Conservation (phyloP, 108 stramenopile species). For the Discostella pseudostelligera region DNA sequence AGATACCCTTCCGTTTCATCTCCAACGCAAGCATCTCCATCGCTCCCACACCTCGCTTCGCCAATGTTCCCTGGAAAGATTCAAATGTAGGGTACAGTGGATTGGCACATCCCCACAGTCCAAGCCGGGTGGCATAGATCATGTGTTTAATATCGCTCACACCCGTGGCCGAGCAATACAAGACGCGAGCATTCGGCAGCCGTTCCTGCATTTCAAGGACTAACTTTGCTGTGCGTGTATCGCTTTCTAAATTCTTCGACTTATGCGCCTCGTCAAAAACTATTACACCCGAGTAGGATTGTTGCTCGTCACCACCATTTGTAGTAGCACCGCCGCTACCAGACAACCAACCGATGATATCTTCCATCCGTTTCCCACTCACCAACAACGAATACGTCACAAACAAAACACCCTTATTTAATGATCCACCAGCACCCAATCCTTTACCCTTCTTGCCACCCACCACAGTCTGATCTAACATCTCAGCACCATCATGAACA, state of each 20-base stretch:
- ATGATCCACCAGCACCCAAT: slow-evolving; percentile 17
- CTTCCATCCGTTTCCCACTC: slow-evolving; percentile 55
- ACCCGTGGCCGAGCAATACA: slow-evolving; percentile 83
- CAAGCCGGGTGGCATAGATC: slow-evolving; percentile 77
- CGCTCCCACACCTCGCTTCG: slow-evolving; percentile 72
- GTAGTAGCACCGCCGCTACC: slow-evolving; percentile 23
- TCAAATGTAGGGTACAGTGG: slow-evolving; percentile 50
- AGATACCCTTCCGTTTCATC: slow-evolving; percentile 72
- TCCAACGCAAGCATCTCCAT: slow-evolving; percentile 85
- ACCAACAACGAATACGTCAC: slow-evolving; percentile 61
- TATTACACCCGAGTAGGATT: slow-evolving; percentile 63
- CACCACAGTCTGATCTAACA: slow-evolving; percentile 6
- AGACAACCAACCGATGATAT: slow-evolving; percentile 68
- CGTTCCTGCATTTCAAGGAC: slow-evolving; percentile 67
- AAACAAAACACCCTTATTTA: slow-evolving; percentile 29
- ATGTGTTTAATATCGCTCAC: slow-evolving; percentile 78
- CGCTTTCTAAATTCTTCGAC: slow-evolving; percentile 72
- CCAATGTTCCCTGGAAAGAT: slow-evolving; percentile 54
- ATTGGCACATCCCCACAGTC: slow-evolving; percentile 66
- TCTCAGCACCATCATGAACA: slow-evolving; percentile 49
- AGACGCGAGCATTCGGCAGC: slow-evolving; percentile 73
- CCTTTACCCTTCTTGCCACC: slow-evolving; percentile 26
- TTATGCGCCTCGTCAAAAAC: slow-evolving; percentile 84
- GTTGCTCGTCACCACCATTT: slow-evolving; percentile 1
- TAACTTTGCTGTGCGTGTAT: slow-evolving; percentile 62